Conservation (phyloP, 225 moss, liverwort and hornwort genomes). For the Ulota crispa region DNA sequence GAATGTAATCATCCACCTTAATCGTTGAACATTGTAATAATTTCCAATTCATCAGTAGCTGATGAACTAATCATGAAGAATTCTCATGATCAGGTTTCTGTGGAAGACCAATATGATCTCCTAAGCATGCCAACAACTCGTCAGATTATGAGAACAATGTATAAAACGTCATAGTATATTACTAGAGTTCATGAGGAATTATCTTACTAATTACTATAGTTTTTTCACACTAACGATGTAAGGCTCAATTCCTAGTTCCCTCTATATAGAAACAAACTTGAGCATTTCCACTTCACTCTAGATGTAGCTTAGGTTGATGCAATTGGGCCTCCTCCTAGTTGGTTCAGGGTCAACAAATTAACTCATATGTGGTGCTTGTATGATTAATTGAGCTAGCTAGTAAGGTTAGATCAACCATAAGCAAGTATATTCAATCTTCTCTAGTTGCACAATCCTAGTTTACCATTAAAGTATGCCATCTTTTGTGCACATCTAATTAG, state of each 20-base stretch:
- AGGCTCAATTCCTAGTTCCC: no score
- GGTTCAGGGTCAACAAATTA: neutral
- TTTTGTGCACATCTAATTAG: neutral
- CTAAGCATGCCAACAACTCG: conserved; percentile 20
- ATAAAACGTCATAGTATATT: neutral
- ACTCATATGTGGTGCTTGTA: neutral
- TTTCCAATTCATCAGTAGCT: neutral
- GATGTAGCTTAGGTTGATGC: neutral
- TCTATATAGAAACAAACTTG: neutral
- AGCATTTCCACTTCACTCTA: neutral
- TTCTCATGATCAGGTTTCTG: conserved; percentile 22
- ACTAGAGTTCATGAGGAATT: fast-evolving
- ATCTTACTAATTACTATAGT: neutral
- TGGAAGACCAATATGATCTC: conserved; percentile 46
- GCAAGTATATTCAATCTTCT: neutral
- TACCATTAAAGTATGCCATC: neutral
- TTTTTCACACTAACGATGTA: neutral
- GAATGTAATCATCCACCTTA: neutral
- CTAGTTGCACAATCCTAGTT: neutral
- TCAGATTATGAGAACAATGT: neutral
- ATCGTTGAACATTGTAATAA: neutral
- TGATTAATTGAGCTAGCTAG: neutral
- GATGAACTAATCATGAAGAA: neutral
- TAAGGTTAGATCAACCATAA: neutral
- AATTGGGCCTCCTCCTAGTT: neutral